phyloP scores from a whole-genome alignment of 768 basidiomycete species.

The Floccularia luteovirens region DNA sequence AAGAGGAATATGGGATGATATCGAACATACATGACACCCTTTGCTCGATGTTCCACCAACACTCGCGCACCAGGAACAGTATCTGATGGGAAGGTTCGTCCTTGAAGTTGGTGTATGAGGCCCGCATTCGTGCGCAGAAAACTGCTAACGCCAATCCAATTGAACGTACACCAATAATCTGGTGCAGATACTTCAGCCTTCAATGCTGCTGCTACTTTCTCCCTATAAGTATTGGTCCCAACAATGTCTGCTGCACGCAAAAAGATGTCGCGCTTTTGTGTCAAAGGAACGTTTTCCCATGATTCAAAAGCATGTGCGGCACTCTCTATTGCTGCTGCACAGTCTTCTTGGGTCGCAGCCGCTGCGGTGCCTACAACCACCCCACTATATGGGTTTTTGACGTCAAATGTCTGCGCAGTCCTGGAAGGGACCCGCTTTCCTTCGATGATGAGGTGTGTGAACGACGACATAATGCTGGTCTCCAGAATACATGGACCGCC shows the following conservation, averaged over 20 bases:
- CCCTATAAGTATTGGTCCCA: constrained; percentile 30
- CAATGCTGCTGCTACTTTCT: constrained; percentile 20
- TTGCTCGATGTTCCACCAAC: constrained; percentile 35
- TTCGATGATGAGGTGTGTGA: constrained; percentile 32
- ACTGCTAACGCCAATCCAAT: constrained; percentile 14
- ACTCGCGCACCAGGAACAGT: constrained; percentile 34
- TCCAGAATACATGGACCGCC: too few relatives aligned
- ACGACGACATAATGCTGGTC: constrained; percentile 13
- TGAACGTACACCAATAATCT: constrained; percentile 16
- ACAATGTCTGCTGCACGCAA: constrained; percentile 40
- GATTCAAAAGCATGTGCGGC: constrained; percentile 36
- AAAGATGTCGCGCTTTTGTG: constrained; percentile 33
- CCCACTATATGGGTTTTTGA: constrained; percentile 33
- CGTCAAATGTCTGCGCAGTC: constrained; percentile 31
- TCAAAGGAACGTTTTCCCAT: constrained; percentile 33
- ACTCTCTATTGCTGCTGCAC: constrained; percentile 34
- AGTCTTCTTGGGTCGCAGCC: constrained; percentile 37
- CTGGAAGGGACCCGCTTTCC: constrained; percentile 28
- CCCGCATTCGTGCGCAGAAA: constrained; percentile 24
- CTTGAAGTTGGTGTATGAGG: constrained; percentile 28
- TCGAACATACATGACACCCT: constrained; percentile 41
- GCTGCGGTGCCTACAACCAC: constrained; percentile 35
- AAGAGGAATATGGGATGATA: background rate
- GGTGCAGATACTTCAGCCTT: constrained; percentile 32
- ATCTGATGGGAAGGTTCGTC: constrained; percentile 28